These are phyloP conservation scores for Penicillium paradoxum DNA, from an alignment of 495 filamentous ascomycete species.

Conservation along the genomic window DNA sequence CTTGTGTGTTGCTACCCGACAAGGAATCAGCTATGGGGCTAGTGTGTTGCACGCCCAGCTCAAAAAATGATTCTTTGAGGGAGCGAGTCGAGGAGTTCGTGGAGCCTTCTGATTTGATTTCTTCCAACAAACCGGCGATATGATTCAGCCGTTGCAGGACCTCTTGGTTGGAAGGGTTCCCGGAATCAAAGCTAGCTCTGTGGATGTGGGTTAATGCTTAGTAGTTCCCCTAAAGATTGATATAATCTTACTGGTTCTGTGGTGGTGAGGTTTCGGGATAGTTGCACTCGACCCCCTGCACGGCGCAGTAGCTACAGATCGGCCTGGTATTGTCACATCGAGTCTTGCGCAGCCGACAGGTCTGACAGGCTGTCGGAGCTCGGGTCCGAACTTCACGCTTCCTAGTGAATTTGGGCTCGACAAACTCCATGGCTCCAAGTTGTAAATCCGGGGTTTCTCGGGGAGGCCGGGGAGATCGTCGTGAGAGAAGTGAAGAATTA, in stretches of 20 bases:
- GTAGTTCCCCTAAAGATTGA: background rate
- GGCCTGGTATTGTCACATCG: slow-evolving; percentile 28
- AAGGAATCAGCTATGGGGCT: slow-evolving; percentile 14
- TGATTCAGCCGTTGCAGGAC: slow-evolving; percentile 21
- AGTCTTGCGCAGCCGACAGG: slow-evolving; percentile 27
- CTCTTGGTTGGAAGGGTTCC: slow-evolving; percentile 16
- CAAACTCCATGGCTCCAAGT: slow-evolving; percentile 14
- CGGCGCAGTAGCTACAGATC: slow-evolving; percentile 25
- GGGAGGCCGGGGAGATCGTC: slow-evolving; percentile 17
- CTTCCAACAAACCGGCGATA: slow-evolving; percentile 22
- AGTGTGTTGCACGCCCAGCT: slow-evolving; percentile 9
- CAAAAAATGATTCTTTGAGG: slow-evolving; percentile 16
- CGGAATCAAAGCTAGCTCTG: slow-evolving; percentile 16
- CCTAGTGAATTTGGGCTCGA: slow-evolving; percentile 10
- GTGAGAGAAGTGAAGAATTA: slow-evolving; percentile 5
- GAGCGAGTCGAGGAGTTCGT: slow-evolving; percentile 16
- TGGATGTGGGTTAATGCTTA: slow-evolving; percentile 1
- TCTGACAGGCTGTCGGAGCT: slow-evolving; percentile 28
- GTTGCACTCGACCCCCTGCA: slow-evolving; percentile 23
- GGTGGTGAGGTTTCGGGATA: slow-evolving; percentile 25
- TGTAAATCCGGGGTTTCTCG: slow-evolving; percentile 7
- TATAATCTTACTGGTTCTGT: slow-evolving; percentile 18
- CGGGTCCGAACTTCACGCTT: slow-evolving; percentile 28
- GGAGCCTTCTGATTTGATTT: slow-evolving; percentile 20
- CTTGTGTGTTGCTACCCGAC: slow-evolving; percentile 8